phyloP scores from a whole-genome alignment of 805 yeast species.

The Candida hungchunana region DNA sequence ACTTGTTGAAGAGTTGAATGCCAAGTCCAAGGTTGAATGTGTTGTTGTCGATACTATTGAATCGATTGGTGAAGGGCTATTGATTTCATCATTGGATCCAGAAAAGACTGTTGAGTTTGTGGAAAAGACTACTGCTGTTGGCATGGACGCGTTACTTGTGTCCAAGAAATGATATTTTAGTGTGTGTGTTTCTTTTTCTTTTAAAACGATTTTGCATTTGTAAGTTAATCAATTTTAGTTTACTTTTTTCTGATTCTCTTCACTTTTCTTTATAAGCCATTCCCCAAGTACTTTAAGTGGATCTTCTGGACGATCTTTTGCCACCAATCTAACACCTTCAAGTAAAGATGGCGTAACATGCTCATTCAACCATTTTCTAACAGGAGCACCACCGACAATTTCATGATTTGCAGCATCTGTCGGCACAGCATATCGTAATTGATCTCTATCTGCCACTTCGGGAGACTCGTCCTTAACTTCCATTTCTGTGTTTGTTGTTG shows the following conservation, averaged over 20 bases:
- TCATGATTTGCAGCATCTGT: slow-evolving; percentile 34
- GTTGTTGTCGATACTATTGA: slow-evolving; percentile 1
- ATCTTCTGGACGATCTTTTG: slow-evolving; percentile 40
- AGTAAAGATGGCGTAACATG: slow-evolving; percentile 59
- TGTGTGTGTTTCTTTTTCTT: no score
- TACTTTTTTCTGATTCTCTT: slow-evolving; percentile 4
- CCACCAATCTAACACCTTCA: slow-evolving; percentile 40
- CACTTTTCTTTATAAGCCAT: slow-evolving; percentile 38
- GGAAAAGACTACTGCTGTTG: slow-evolving; percentile 1
- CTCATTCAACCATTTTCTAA: slow-evolving; percentile 63
- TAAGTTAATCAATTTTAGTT: no score
- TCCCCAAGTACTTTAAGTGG: slow-evolving; percentile 53
- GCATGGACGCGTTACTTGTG: slow-evolving; percentile 11
- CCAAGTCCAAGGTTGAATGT: slow-evolving; percentile 3
- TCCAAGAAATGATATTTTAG: slow-evolving; percentile 4
- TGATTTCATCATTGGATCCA: slow-evolving; percentile 10
- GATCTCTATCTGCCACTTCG: no score
- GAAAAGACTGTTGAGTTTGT: slow-evolving; percentile 4
- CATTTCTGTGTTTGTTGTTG: slow-evolving; percentile 1
- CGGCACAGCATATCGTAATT: slow-evolving; percentile 21
- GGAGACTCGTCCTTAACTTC: no score
- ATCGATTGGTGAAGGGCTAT: slow-evolving; percentile 5
- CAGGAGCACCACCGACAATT: slow-evolving; percentile 66
- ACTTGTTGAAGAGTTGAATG: background rate
- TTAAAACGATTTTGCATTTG: no score